Evolutionary conservation across 768 basidiomycete genomes (phyloP), one percentile per base, ranked within the genome.

Genomic region (Lactifluus subvellereus): DNA sequence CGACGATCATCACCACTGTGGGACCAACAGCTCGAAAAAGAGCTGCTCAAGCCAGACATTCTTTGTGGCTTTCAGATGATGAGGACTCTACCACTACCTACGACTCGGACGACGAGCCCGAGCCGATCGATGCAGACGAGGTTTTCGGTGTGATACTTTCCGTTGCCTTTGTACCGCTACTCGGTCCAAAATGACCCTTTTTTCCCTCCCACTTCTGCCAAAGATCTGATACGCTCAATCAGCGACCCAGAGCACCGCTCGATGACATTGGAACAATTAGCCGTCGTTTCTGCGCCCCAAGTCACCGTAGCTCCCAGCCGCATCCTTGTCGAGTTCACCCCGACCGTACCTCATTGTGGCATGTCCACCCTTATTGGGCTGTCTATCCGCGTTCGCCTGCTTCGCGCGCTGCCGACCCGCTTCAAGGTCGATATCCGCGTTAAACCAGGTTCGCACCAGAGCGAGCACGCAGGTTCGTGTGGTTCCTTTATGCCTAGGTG

Each of bases 291-390:
- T 52, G 84, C 86, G 6, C 86, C 91, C 10, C 95, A 98, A 70
- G 87, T 98, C 61, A 75, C 77, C 13, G 75, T 88, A 43, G 74
- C 73, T 11, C 63, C 68, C n/a, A 89, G 94, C 66, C 80, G 81
- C 57, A 79, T 99, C 56, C 78, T 82, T 40, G 87, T 99, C 66
- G 94, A 96, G 71, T 95, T 98, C 71, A 98, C 97, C 6, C 96
- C 97, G 4, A 98, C 97, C 0, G 92, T 97, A 16, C 96, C 97
- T 10, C 95, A 98, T 71, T 98, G 96, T 66, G 94, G 94, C 54
- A 94, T 94, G 92, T 95, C 94, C 10, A 98, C 95, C 2, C 77
- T 98, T 56, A 98, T 99, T 60, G 96, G 96, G 30, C 80, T 99
- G n/a, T 94, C 89, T n/a, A 90, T 99, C 45, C 87, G 95, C 9